Percentiles rank a stretch among this genome's conserved stretches.
These are phyloP conservation scores for Fusarium torreyae DNA, from an alignment of 2,329 filamentous ascomycete species.

Conservation along the genomic window DNA sequence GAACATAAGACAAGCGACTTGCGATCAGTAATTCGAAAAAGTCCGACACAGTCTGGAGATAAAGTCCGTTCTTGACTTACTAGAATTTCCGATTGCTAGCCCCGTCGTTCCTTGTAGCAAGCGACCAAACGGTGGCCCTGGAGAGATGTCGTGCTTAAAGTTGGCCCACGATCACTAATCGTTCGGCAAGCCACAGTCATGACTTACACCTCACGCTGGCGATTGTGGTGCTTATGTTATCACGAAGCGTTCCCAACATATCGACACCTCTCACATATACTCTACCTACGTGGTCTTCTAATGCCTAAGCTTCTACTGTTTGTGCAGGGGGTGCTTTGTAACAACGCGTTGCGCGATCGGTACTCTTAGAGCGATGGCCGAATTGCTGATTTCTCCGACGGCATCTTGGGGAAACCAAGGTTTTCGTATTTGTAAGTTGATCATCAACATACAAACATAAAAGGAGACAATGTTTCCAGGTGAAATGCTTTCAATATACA, in stretches of 20 bases:
- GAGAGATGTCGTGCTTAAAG: neutral
- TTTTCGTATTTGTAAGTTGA: slow-evolving; percentile 4
- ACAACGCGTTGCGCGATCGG: neutral
- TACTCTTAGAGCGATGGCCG: neutral
- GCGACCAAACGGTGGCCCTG: neutral
- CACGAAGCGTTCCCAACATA: neutral
- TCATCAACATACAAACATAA: neutral
- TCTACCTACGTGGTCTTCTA: neutral
- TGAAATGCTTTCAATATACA: neutral
- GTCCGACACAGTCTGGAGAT: neutral
- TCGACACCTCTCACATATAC: no score
- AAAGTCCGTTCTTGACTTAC: neutral
- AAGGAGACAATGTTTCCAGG: neutral
- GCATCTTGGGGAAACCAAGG: neutral
- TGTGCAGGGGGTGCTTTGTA: neutral
- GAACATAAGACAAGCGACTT: no score
- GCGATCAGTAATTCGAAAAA: slow-evolving; percentile 25
- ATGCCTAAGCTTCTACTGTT: neutral
- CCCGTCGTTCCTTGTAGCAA: no score
- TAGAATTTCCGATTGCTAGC: slow-evolving; percentile 6
- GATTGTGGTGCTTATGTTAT: slow-evolving; percentile 1
- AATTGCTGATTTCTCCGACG: neutral
- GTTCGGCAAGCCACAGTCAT: neutral
- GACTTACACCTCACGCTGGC: neutral
- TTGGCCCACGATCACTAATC: slow-evolving; percentile 8